Evolutionary conservation across 192 early-diverging fungal species (phyloP), one percentile per base, ranked within the genome.

Genomic region (Phycomyces blakesleeanus): DNA sequence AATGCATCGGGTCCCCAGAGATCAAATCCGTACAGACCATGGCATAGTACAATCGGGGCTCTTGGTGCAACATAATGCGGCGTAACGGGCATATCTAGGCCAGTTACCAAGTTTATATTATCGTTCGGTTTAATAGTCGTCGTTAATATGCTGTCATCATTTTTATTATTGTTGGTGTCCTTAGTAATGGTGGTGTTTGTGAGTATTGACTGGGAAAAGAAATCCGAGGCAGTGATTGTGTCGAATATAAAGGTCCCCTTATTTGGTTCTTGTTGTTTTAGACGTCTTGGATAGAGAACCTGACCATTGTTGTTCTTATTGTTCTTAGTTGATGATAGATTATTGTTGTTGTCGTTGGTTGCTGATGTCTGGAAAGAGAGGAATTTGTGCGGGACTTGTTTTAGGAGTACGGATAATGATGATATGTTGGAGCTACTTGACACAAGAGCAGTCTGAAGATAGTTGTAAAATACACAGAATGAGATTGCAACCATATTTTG

Each of bases 21-120:
- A 76, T 98, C 94, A 66, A 93, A 98, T 1, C 95, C 95, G 76
- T 92, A 98, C 27, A 98, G 79, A 8, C 89, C 94, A 68, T 97
- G 94, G 66, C 93, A 95, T 6, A 97, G 81, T 1, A 97, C 91
- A 38, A 97, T 82, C 6, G 92, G 89, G 47, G 89, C 76, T 9
- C 86, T 72, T 1, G 91, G 91, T 8, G 91, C 87, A 55, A 77
- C 69, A 70, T 93, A 93, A 11, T 72, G 71, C 6, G 89, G 76
- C 40, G 68, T 77, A 1, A 91, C 64, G 9, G 83, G 87, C 5
- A 47, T 14, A 47, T 47, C 44, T 3, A 47, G 44, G 11, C 44
- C 44, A 34, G n/a, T n/a, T n/a, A n/a, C n/a, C n/a, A n/a, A n/a
- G n/a, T n/a, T n/a, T n/a, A n/a, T n/a, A n/a, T n/a, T n/a, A n/a